Evolutionary conservation across 306 rosid genomes (phyloP).

Genomic region (Clitoria ternatea): DNA sequence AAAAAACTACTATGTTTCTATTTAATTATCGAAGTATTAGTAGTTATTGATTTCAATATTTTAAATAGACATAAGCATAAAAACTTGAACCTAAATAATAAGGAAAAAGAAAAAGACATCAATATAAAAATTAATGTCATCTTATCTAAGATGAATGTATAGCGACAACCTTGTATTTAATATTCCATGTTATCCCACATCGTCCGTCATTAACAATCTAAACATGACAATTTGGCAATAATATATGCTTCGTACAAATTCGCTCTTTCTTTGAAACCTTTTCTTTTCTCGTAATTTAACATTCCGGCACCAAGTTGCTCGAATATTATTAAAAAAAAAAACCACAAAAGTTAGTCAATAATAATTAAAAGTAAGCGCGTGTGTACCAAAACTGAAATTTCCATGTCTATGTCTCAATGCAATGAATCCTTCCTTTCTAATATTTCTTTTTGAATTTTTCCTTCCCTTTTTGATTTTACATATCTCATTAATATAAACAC

Average conservation of each 20-base stretch:
- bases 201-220: not conserved
- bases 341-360: not conserved
- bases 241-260: not conserved
- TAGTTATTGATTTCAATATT: too few relatives aligned
- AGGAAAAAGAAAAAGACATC: too few relatives aligned
- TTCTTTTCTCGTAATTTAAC: too few relatives aligned
- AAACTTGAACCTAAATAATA: too few relatives aligned
- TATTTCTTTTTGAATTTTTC: not conserved
- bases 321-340: not conserved
- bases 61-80: too few relatives aligned
- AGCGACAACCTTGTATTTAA: too few relatives aligned
- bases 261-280: not conserved
- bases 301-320: not conserved
- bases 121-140: too few relatives aligned
- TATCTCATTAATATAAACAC: slow-evolving; percentile 23
- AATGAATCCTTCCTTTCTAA: slow-evolving; percentile 24
- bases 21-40: too few relatives aligned
- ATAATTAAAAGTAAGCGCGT: not conserved
- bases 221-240: not conserved
- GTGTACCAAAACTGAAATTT: not conserved
- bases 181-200: not conserved
- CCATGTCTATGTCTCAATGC: not conserved
- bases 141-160: too few relatives aligned
- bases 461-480: not conserved
- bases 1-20: too few relatives aligned